Evolutionary conservation across 345 rosid genomes (phyloP).

Genomic region (Eucalyptus dawsonii): DNA sequence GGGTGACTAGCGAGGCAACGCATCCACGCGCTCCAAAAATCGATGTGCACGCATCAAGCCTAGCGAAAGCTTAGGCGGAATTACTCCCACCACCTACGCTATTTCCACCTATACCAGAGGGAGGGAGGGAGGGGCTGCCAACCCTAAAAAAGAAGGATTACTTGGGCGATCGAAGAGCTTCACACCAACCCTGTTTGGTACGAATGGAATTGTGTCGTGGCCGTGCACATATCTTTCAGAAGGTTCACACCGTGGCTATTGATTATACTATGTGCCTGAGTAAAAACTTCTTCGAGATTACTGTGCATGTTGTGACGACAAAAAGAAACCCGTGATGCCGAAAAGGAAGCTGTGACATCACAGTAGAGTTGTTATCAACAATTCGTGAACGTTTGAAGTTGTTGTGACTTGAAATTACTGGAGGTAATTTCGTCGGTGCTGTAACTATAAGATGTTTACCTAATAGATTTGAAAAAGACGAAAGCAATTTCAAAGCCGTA

Average conservation of each 20-base stretch:
- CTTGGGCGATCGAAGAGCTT: neutral
- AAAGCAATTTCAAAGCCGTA: neutral
- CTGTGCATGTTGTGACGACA: too few species aligned
- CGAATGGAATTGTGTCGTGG: neutral
- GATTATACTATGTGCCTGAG: neutral
- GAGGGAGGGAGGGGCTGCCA: neutral
- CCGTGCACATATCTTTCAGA: neutral
- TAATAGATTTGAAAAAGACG: neutral
- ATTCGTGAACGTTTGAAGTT: too few species aligned
- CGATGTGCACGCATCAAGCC: neutral
- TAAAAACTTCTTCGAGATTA: neutral
- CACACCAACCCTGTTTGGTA: neutral
- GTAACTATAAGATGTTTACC: rapidly evolving
- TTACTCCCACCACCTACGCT: neutral
- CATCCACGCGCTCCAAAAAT: neutral
- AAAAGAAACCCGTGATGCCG: rapidly evolving
- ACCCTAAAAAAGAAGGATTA: neutral
- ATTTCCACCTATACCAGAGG: neutral
- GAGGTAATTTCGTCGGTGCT: rapidly evolving
- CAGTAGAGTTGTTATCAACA: too few species aligned
- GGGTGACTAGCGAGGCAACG: neutral
- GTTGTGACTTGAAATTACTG: rapidly evolving
- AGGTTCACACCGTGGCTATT: neutral
- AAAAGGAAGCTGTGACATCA: too few species aligned
- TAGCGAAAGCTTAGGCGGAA: neutral